Percentiles rank a stretch among this genome's conserved stretches.
Conservation (phyloP, 352 stramenopile genomes). For the Phytophthora fragariae region DNA sequence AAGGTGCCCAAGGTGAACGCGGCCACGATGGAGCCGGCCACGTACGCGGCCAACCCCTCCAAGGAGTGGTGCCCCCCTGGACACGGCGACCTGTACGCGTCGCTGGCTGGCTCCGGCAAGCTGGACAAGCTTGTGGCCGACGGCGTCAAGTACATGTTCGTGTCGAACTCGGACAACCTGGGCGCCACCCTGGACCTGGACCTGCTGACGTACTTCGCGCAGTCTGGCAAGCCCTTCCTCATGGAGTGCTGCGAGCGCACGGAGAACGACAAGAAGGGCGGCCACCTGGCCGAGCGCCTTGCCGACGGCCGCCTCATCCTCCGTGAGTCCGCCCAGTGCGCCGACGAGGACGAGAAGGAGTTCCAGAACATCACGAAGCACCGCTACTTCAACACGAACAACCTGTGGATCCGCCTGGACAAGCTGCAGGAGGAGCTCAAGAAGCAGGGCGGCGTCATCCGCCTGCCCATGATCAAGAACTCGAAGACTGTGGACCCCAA, state of each 20-base stretch:
- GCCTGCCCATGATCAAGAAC: constrained; percentile 91
- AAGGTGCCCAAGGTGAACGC: constrained; percentile 97
- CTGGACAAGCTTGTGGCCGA: constrained; percentile 87
- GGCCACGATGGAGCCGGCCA: constrained; percentile 78
- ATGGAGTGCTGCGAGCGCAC: constrained; percentile 98
- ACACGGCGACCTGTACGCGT: constrained; percentile 88
- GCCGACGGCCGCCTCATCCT: constrained; percentile 96
- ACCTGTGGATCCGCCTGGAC: constrained; percentile 90
- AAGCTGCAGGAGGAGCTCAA: constrained; percentile 85
- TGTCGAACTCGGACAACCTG: constrained; percentile 92
- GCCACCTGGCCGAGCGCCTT: constrained; percentile 93
- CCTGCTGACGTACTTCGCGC: constrained; percentile 89
- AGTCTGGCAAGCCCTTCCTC: constrained; percentile 90
- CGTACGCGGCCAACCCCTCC: constrained; percentile 60
- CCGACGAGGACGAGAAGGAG: constrained; percentile 77
- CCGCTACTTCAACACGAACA: constrained; percentile 92
- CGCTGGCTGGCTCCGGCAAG: constrained; percentile 85
- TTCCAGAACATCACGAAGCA: constrained; percentile 92
- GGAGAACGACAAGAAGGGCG: constrained; percentile 99
- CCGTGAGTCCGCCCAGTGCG: constrained; percentile 92
- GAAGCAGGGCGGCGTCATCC: constrained; percentile 84
- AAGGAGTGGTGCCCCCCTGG: constrained; percentile 91
- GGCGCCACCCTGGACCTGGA: constrained; percentile 85
- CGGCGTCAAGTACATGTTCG: constrained; percentile 92
- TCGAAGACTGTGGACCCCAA: constrained; percentile 90